A percentile compares a stretch with the other conserved stretches of the same genome.
These are phyloP conservation scores for Amphicarpaea edgeworthii DNA, from an alignment of 306 rosid species.

Conservation along the genomic window DNA sequence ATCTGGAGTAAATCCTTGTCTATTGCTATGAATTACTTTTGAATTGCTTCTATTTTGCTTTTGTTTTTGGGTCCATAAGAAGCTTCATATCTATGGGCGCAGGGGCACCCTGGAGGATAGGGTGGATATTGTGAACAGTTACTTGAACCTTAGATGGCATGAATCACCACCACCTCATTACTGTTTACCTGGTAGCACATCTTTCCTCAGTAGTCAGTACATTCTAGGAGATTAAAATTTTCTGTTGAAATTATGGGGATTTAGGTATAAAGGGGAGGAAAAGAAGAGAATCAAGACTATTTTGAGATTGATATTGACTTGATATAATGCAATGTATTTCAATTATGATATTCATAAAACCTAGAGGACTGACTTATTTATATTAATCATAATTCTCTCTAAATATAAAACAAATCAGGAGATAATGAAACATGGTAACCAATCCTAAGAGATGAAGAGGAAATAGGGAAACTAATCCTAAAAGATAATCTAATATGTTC, in stretches of 20 bases:
- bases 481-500: neutral
- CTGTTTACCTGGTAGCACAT: conserved; percentile 1
- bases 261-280: neutral
- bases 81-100: conserved; percentile 2
- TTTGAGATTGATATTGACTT: neutral
- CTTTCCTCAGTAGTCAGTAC: neutral
- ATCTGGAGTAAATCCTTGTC: neutral
- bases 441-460: neutral
- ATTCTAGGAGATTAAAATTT: neutral
- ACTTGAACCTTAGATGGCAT: conserved; percentile 1
- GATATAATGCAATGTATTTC: neutral
- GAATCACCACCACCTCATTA: neutral
- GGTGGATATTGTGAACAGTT: neutral
- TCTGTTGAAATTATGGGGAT: neutral
- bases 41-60: neutral
- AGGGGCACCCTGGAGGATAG: neutral
- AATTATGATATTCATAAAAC: too few species aligned
- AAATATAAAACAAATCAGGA: neutral
- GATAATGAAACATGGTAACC: neutral
- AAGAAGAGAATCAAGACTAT: neutral
- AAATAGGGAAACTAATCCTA: neutral
- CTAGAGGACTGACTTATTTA: neutral
- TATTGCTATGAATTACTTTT: neutral
- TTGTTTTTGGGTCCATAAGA: neutral
- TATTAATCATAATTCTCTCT: neutral